Percentiles rank a stretch among this genome's conserved stretches.
phyloP scores from a whole-genome alignment of 1,284 basidiomycete genomes.

The Cystobasidium pallidum region DNA sequence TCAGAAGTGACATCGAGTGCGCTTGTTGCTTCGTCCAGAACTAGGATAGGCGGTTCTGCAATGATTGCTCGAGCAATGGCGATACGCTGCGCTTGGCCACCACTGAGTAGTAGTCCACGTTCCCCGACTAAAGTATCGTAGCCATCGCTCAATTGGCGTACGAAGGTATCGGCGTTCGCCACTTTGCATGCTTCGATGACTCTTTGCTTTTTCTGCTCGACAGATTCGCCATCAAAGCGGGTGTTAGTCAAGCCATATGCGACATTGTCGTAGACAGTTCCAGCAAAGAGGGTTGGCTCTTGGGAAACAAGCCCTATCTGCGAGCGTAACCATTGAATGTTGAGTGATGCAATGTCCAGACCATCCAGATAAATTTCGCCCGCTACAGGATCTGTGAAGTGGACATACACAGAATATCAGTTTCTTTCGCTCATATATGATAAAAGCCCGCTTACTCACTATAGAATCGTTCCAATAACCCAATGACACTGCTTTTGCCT shows the following conservation, averaged over 20 bases:
- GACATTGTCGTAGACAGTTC: conserved; percentile 75
- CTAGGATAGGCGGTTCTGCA: conserved; percentile 78
- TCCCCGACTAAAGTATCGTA: conserved; percentile 93
- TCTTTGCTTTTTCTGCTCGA: conserved; percentile 75
- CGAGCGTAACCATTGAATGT: conserved; percentile 82
- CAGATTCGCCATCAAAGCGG: conserved; percentile 66
- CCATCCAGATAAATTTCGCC: conserved; percentile 81
- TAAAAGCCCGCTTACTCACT: conserved; percentile 67
- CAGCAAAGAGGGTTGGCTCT: conserved; percentile 85
- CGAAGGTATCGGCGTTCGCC: conserved; percentile 91
- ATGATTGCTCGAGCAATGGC: conserved; percentile 74
- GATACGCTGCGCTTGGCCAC: conserved; percentile 87
- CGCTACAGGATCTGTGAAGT: conserved; percentile 79
- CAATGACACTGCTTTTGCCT: conserved; percentile 70
- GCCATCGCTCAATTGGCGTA: conserved; percentile 76
- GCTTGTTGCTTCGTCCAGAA: conserved; percentile 67
- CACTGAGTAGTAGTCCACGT: conserved; percentile 84
- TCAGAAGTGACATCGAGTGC: conserved; percentile 63
- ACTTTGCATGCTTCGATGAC: conserved; percentile 86
- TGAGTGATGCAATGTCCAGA: conserved; percentile 72
- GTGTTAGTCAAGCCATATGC: conserved; percentile 85
- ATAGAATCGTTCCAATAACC: conserved; percentile 58
- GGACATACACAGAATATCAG: not conserved
- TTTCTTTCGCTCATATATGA: not conserved
- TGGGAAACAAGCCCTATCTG: conserved; percentile 73